Conservation (phyloP, 1,139 yeast genomes). For the Suhomyces taliae region DNA sequence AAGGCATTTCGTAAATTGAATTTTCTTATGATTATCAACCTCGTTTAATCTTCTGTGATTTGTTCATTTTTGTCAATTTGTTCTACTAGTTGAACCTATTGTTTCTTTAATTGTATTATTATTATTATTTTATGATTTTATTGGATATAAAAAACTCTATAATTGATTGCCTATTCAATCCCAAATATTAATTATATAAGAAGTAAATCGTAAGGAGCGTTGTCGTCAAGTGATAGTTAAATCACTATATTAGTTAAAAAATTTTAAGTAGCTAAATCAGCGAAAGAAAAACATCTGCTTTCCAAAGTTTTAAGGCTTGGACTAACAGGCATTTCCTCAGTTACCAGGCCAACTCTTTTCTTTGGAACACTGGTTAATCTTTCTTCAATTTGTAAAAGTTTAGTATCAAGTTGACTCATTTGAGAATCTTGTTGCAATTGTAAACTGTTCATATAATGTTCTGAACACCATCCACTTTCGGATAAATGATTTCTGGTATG, state of each 20-base stretch:
- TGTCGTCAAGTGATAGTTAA: background rate
- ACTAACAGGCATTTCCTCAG: constrained; percentile 18
- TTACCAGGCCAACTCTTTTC: constrained; percentile 5
- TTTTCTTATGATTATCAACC: too few relatives aligned
- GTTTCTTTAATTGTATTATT: background rate
- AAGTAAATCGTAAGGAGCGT: constrained; percentile 8
- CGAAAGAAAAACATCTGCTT: constrained; percentile 27
- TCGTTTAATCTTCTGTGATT: too few relatives aligned
- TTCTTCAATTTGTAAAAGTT: constrained; percentile 33
- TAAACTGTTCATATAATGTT: constrained; percentile 43
- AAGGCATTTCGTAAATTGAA: too few relatives aligned
- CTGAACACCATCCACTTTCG: constrained; percentile 48
- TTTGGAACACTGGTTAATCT: constrained; percentile 17
- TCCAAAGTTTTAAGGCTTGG: constrained; percentile 28
- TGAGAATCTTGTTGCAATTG: constrained; percentile 38
- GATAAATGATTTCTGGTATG: constrained; percentile 35
- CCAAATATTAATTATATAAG: constrained; percentile 2
- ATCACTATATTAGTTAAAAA: background rate
- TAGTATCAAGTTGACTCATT: constrained; percentile 33
- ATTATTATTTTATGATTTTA: background rate
- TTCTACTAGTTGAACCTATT: background rate
- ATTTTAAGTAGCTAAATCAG: constrained; percentile 14
- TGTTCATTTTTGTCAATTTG: too few relatives aligned
- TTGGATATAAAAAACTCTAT: background rate
- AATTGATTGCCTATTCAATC: background rate